A percentile compares a stretch with the other conserved stretches of the same genome.
These are phyloP conservation scores for Crithidia sp. DNA, from an alignment of 208 protist species.

Conservation along the genomic window DNA sequence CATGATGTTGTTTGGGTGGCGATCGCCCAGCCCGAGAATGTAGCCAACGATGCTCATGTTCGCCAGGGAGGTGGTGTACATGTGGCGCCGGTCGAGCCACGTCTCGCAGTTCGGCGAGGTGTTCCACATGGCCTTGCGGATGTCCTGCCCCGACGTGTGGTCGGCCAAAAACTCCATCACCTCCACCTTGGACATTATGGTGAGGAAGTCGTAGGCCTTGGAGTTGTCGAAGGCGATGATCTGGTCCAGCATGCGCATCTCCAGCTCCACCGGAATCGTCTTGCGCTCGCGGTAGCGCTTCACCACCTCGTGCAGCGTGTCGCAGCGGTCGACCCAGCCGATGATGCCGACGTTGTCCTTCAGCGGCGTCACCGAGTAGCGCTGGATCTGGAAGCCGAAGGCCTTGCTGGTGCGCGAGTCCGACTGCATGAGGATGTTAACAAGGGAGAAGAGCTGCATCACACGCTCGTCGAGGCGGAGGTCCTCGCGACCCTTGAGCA, in stretches of 20 bases:
- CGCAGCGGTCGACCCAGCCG: slow-evolving; percentile 98
- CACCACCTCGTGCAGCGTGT: slow-evolving; percentile 94
- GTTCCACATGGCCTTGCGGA: slow-evolving; percentile 97
- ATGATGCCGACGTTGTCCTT: slow-evolving; percentile 98
- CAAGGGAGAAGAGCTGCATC: slow-evolving; percentile 99
- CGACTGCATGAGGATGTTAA: slow-evolving; percentile 98
- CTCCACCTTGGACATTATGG: slow-evolving; percentile 89
- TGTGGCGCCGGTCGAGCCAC: slow-evolving; percentile 98
- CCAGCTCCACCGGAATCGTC: slow-evolving; percentile 68
- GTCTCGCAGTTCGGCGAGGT: slow-evolving; percentile 95
- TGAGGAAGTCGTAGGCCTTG: slow-evolving; percentile 86
- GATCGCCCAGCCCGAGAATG: slow-evolving; percentile 98
- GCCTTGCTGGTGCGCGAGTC: slow-evolving; percentile 88
- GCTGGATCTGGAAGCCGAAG: slow-evolving; percentile 86
- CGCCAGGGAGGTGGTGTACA: slow-evolving; percentile 98
- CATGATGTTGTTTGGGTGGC: slow-evolving; percentile 99
- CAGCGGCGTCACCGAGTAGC: slow-evolving; percentile 98
- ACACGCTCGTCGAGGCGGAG: slow-evolving; percentile 99
- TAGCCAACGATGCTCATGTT: slow-evolving; percentile 99
- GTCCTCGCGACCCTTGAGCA: slow-evolving; percentile 99
- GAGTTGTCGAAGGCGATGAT: slow-evolving; percentile 81
- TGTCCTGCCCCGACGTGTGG: slow-evolving; percentile 96
- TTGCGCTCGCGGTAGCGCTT: slow-evolving; percentile 68
- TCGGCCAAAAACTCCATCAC: slow-evolving; percentile 96
- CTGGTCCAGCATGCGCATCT: slow-evolving; percentile 86